These are phyloP conservation scores for Zoysia pacifica DNA, from an alignment of 176 grass and related monocot genomes.

Conservation along the genomic window DNA sequence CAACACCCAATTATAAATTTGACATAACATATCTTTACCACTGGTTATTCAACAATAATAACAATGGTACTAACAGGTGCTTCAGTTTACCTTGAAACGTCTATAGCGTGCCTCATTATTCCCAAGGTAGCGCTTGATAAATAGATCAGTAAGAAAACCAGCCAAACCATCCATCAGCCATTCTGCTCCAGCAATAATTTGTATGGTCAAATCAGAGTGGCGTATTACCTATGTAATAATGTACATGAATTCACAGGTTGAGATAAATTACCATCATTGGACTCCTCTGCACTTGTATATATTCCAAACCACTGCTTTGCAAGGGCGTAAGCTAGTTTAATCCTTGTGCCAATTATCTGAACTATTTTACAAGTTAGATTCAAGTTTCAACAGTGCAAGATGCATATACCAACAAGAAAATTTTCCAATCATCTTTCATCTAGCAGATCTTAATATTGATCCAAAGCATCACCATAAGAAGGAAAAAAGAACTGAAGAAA, in stretches of 20 bases:
- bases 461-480: neutral
- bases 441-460: neutral
- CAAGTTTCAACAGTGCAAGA: conserved; percentile 18
- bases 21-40: conserved; percentile 17
- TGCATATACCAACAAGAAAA: conserved; percentile 13
- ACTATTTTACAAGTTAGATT: conserved; percentile 46
- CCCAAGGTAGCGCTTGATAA: conserved; percentile 87
- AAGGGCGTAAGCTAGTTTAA: conserved; percentile 86
- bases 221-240: conserved; percentile 18
- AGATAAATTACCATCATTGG: conserved; percentile 69
- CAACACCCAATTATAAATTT: conserved; percentile 3
- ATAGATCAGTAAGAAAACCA: conserved; percentile 93
- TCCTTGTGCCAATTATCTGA: conserved; percentile 92
- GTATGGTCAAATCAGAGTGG: conserved; percentile 14
- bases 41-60: conserved; percentile 19
- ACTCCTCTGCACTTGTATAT: conserved; percentile 86
- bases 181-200: conserved; percentile 62
- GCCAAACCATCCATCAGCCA: conserved; percentile 96
- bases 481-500: neutral
- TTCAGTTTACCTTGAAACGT: conserved; percentile 76
- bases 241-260: conserved; percentile 32
- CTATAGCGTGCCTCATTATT: conserved; percentile 94
- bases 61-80: conserved; percentile 4
- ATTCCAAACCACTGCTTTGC: conserved; percentile 99
- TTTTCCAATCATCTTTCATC: neutral